Evolutionary conservation across 1,284 basidiomycete genomes (phyloP), one percentile per base, ranked within the genome.

Genomic region (Marasmius oreades): DNA sequence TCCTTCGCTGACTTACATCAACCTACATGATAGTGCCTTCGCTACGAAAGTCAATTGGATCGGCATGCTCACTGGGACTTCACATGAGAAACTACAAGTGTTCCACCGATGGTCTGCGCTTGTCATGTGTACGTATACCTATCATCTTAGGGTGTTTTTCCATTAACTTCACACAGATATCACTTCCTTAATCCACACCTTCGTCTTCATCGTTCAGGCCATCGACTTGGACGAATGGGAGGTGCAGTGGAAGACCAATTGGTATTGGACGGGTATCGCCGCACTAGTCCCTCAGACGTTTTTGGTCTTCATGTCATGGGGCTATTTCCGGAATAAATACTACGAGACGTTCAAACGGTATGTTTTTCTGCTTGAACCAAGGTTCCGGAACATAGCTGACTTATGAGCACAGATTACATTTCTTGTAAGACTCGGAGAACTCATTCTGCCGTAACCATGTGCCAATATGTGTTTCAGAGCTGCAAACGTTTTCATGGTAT

Each of bases 51-150:
- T 72, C 53, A 77, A 77, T 62, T 60, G 69, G 44, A 63, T 78
- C 45, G 67, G 65, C 3, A 59, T 75, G 45, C 55, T 77, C 23
- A 73, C 74, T 5, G 72, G 73, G 18, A 68, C 70, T 11, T 74
- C 74, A n/a, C 75, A 77, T 60, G 76, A 77, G 62, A 74, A 74
- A 61, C 69, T 78, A 1, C 75, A 77, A 58, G 72, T 77, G 7
- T 73, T 70, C 61, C 76, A 78, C 57, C 73, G 74, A 39, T 75
- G 75, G 69, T 60, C 72, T 0, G 70, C 71, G 5, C 62, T 70
- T 55, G 55, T 72, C 28, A 72, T 73, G 69, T 71, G 71, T 73
- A 59, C 11, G 69, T 61, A 10, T 26, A 33, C 56, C 16, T 39
- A 26, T 36, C 34, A 24, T 14, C 3, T 16, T 36, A 36, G 34